Evolutionary conservation across 2,329 filamentous ascomycete species (phyloP).

Genomic region (Cladophialophora yegresii): DNA sequence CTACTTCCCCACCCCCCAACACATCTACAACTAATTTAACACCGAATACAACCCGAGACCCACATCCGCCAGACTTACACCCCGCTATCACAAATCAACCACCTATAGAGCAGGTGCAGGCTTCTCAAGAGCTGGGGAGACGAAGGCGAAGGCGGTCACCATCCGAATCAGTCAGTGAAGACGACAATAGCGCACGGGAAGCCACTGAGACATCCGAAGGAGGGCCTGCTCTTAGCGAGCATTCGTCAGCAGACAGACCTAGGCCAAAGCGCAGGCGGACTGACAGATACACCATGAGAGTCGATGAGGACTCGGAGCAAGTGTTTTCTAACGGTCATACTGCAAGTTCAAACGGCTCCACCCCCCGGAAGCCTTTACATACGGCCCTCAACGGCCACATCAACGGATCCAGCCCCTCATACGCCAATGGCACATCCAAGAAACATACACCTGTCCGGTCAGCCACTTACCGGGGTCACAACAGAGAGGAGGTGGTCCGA

Average conservation of each 20-base stretch:
- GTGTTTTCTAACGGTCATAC: slow-evolving; percentile 59
- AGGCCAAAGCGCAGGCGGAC: slow-evolving; percentile 61
- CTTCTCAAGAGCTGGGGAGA: slow-evolving; percentile 25
- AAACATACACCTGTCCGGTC: slow-evolving; percentile 37
- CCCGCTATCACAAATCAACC: slow-evolving; percentile 22
- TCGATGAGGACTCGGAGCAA: slow-evolving; percentile 55
- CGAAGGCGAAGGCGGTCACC: slow-evolving; percentile 31
- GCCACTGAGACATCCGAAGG: slow-evolving; percentile 37
- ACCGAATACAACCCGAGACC: slow-evolving; percentile 20
- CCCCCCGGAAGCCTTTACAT: slow-evolving; percentile 51
- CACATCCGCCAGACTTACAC: slow-evolving; percentile 29
- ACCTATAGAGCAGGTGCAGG: slow-evolving; percentile 30
- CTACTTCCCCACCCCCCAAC: slow-evolving; percentile 47
- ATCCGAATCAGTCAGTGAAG: slow-evolving; percentile 18
- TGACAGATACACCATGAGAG: slow-evolving; percentile 62
- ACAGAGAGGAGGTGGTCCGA: slow-evolving; percentile 88
- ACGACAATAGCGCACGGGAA: slow-evolving; percentile 21
- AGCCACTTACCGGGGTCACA: slow-evolving; percentile 74
- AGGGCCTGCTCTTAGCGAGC: slow-evolving; percentile 35
- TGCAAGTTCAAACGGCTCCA: slow-evolving; percentile 60
- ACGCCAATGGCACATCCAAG: slow-evolving; percentile 46
- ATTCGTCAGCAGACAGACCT: slow-evolving; percentile 41
- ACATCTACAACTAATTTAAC: slow-evolving; percentile 25
- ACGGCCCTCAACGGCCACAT: slow-evolving; percentile 52
- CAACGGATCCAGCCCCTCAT: slow-evolving; percentile 43